Percentiles rank a stretch among this genome's conserved stretches.
These are phyloP conservation scores for Macrophomina phaseolina DNA, from an alignment of 2,329 filamentous ascomycete species.

Conservation along the genomic window DNA sequence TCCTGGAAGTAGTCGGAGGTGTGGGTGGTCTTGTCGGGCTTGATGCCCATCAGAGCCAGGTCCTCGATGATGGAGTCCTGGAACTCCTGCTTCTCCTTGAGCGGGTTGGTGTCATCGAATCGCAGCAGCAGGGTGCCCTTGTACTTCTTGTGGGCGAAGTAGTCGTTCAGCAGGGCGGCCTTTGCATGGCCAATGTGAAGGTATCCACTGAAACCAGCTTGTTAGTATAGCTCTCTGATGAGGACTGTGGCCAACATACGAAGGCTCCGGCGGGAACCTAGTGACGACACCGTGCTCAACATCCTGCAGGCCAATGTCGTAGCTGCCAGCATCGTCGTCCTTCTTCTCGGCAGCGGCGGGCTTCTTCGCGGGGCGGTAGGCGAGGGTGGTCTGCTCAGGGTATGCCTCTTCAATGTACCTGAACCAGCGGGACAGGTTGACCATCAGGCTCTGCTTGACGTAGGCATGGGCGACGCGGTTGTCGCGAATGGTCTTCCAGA, in stretches of 20 bases:
- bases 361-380: constrained; percentile 48
- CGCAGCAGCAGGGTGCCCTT: constrained; percentile 88
- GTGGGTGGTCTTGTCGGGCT: constrained; percentile 83
- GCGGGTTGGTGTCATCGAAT: constrained; percentile 97
- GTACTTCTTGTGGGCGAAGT: constrained; percentile 94
- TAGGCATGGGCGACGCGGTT: constrained; percentile 85
- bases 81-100: constrained; percentile 96
- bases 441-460: constrained; percentile 76
- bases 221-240: constrained; percentile 29
- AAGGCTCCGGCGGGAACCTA: constrained; percentile 92
- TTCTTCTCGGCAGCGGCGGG: constrained; percentile 64
- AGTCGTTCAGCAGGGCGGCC: constrained; percentile 90
- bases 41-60: constrained; percentile 87
- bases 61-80: constrained; percentile 94
- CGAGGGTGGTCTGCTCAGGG: constrained; percentile 77
- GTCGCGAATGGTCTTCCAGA: constrained; percentile 82
- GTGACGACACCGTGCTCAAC: constrained; percentile 89
- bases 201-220: constrained; percentile 63
- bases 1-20: constrained; percentile 96
- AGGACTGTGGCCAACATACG: constrained; percentile 56
- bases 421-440: constrained; percentile 87
- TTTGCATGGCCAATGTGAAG: constrained; percentile 97
- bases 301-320: constrained; percentile 85
- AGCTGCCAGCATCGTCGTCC: constrained; percentile 74
- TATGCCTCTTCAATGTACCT: constrained; percentile 81